A percentile compares a stretch with the other conserved stretches of the same genome.
Conservation (phyloP, 129 eudicot genomes). For the Flaveria brownii region DNA sequence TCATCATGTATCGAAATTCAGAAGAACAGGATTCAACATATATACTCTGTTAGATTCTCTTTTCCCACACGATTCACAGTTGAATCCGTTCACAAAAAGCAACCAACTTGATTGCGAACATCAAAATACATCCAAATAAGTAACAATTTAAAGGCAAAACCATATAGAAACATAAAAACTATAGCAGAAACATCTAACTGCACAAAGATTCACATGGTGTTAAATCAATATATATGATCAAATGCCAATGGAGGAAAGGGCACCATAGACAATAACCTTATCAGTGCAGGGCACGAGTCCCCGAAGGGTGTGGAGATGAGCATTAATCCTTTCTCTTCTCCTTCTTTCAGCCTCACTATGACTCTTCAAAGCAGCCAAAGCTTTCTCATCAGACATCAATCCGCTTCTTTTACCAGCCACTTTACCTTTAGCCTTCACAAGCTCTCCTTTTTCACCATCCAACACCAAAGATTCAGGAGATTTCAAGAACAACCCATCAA, state of each 20-base stretch:
- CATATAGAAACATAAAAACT: neutral
- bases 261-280: conserved; percentile 50
- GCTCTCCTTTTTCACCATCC: conserved; percentile 56
- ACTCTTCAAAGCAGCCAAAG: conserved; percentile 75
- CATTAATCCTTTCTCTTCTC: conserved; percentile 90
- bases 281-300: conserved; percentile 66
- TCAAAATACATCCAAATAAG: conserved; percentile 3
- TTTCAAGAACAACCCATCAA: conserved; percentile 34
- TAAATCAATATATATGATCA: conserved; percentile 18
- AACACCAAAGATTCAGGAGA: conserved; percentile 47
- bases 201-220: conserved; percentile 20
- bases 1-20: neutral
- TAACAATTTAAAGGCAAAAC: neutral
- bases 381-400: conserved; percentile 53
- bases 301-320: conserved; percentile 71
- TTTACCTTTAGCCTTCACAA: conserved; percentile 44
- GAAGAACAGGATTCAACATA: neutral
- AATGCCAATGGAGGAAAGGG: conserved; percentile 7
- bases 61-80: neutral
- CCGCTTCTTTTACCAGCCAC: conserved; percentile 38
- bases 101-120: conserved; percentile 4
- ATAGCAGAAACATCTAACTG: conserved; percentile 9
- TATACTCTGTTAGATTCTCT: neutral
- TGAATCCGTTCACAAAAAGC: no score
- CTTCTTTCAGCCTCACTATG: conserved; percentile 98